Conservation (phyloP, 352 stramenopile species). For the Phytophthora quininea region DNA sequence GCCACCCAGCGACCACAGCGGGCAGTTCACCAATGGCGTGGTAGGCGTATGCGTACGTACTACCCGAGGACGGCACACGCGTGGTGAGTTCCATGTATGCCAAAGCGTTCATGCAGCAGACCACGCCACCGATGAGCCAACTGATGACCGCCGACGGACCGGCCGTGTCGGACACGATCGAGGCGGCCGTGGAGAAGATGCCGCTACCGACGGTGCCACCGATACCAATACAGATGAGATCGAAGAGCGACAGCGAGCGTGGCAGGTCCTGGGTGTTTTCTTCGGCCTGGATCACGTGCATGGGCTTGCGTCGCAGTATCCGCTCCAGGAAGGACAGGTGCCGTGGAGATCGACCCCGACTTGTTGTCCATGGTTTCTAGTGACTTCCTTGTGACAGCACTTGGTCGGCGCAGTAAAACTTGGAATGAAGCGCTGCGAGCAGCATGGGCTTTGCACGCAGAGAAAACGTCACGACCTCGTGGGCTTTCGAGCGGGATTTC, state of each 20-base stretch:
- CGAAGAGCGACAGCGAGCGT: conserved; percentile 63
- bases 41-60: conserved; percentile 90
- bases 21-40: conserved; percentile 88
- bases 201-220: conserved; percentile 71
- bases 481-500: conserved; percentile 16
- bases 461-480: conserved; percentile 8
- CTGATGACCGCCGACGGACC: conserved; percentile 75
- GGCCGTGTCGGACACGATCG: conserved; percentile 73
- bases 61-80: conserved; percentile 80
- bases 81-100: conserved; percentile 86
- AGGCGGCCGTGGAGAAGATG: conserved; percentile 52
- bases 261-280: conserved; percentile 50
- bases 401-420: conserved; percentile 19
- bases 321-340: conserved; percentile 26
- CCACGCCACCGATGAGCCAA: conserved; percentile 75
- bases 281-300: conserved; percentile 56
- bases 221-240: conserved; percentile 85
- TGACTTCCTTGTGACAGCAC: conserved; percentile 1
- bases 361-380: conserved; percentile 24
- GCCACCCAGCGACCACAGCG: conserved; percentile 77
- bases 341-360: conserved; percentile 5
- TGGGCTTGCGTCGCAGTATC: conserved; percentile 52
- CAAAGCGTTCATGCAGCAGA: conserved; percentile 73
- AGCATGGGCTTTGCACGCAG: not conserved
- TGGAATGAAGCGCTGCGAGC: conserved; percentile 18